These are phyloP conservation scores for Hygrocybe punicea DNA, from an alignment of 768 basidiomycete genomes.

Conservation along the genomic window DNA sequence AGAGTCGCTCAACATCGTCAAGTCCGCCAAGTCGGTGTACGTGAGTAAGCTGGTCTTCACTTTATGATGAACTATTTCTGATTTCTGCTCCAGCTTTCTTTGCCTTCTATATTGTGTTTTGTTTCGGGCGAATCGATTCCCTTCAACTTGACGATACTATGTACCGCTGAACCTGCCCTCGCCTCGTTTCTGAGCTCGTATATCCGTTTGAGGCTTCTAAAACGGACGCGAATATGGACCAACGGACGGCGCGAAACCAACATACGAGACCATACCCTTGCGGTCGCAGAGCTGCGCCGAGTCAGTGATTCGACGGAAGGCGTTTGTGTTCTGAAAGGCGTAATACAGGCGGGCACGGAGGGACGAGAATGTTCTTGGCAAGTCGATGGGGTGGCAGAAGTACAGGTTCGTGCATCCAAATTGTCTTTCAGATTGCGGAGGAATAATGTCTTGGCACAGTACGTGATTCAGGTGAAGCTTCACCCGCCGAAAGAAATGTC, in stretches of 20 bases:
- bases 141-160: constrained; percentile 37
- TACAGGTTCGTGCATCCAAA: constrained; percentile 22
- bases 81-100: constrained; percentile 30
- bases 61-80: not conserved
- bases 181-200: constrained; percentile 33
- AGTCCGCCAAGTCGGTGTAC: constrained; percentile 22
- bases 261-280: constrained; percentile 26
- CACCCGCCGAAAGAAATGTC: constrained; percentile 28
- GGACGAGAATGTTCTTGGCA: constrained; percentile 39
- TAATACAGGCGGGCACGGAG: constrained; percentile 36
- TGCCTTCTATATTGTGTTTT: constrained; percentile 36
- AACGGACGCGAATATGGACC: constrained; percentile 30
- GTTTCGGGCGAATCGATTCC: constrained; percentile 42
- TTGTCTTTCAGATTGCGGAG: not conserved
- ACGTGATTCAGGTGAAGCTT: constrained; percentile 36
- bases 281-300: constrained; percentile 20
- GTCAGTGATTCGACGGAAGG: constrained; percentile 38
- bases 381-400: constrained; percentile 29
- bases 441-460: constrained; percentile 23
- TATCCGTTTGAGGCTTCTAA: constrained; percentile 37
- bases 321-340: constrained; percentile 29
- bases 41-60: constrained; percentile 18
- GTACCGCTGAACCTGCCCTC: constrained; percentile 36
- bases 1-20: not conserved
- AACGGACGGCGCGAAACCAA: constrained; percentile 16